A percentile compares a stretch with the other conserved stretches of the same genome.
phyloP scores from a whole-genome alignment of 2,329 filamentous ascomycete species.

The Aureobasidium sp. region DNA sequence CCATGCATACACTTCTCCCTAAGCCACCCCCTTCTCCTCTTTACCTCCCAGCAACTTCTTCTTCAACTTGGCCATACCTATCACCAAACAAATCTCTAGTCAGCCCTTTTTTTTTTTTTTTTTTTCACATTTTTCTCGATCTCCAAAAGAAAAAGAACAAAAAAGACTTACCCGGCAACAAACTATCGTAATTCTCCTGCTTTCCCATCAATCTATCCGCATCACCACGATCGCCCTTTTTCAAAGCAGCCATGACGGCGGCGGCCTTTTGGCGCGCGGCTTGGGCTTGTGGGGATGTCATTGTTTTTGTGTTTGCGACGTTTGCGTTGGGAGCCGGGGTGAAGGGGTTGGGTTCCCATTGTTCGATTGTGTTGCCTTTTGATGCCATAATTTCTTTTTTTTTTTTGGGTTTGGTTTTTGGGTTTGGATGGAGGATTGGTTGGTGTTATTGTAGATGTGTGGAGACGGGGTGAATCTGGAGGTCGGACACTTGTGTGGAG shows the following conservation, averaged over 20 bases:
- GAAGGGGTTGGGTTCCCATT: background rate
- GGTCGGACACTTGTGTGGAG: too few species aligned
- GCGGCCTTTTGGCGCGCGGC: background rate
- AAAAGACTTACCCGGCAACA: background rate
- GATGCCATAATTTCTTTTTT: background rate
- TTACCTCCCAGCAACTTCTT: background rate
- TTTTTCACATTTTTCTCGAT: too few species aligned
- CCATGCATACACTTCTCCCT: background rate
- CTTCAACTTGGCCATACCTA: constrained; percentile 3
- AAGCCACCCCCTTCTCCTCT: background rate
- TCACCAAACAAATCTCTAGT: background rate
- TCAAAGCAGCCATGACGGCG: background rate
- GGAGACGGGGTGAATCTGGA: too few species aligned
- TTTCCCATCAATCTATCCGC: background rate
- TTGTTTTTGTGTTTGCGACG: background rate
- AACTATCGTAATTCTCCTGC: background rate
- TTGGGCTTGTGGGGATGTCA: background rate
- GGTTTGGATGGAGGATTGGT: too few species aligned
- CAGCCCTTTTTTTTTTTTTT: background rate
- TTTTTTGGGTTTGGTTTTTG: background rate
- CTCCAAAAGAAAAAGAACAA: too few species aligned
- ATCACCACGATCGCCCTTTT: background rate
- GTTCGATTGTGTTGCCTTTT: background rate
- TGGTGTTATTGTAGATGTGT: too few species aligned
- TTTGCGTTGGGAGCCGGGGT: constrained; percentile 4